phyloP scores from a whole-genome alignment of 2,329 filamentous ascomycete species.

The Calonectria hawksworthii region DNA sequence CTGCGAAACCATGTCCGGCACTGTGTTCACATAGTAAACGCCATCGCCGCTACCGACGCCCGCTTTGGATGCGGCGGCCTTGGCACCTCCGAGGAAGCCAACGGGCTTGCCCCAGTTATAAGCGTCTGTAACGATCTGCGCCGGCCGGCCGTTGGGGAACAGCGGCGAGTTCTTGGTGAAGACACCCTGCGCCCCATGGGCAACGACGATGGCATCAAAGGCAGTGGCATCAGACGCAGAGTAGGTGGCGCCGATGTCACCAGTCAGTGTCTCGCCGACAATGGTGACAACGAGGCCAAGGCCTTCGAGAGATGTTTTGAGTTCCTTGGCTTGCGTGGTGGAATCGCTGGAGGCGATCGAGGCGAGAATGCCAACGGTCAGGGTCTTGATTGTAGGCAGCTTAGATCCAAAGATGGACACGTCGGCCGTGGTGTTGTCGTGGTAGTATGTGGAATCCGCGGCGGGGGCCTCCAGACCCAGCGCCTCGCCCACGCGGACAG shows the following conservation, averaged over 20 bases:
- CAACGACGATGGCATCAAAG: constrained; percentile 75
- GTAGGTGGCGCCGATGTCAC: constrained; percentile 74
- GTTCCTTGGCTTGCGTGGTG: constrained; percentile 61
- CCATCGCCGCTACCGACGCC: constrained; percentile 61
- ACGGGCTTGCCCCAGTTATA: constrained; percentile 81
- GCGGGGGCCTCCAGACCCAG: constrained; percentile 71
- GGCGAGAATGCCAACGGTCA: constrained; percentile 75
- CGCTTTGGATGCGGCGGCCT: constrained; percentile 54
- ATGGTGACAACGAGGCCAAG: constrained; percentile 70
- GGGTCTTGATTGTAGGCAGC: constrained; percentile 71
- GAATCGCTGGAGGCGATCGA: constrained; percentile 58
- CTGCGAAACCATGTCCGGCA: constrained; percentile 55
- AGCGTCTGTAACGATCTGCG: constrained; percentile 72
- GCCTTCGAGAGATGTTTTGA: constrained; percentile 64
- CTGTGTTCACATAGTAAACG: constrained; percentile 54
- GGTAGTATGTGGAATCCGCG: constrained; percentile 75
- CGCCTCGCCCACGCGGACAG: constrained; percentile 72
- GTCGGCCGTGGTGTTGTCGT: constrained; percentile 74
- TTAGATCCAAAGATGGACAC: constrained; percentile 71
- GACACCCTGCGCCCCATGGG: constrained; percentile 64
- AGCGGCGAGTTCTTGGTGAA: constrained; percentile 68
- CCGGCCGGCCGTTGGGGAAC: constrained; percentile 74
- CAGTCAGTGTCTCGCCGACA: constrained; percentile 69
- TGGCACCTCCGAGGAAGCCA: constrained; percentile 66
- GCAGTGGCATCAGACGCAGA: constrained; percentile 72